Conservation (phyloP, 306 rosid species). For the Castanopsis chinensis region DNA sequence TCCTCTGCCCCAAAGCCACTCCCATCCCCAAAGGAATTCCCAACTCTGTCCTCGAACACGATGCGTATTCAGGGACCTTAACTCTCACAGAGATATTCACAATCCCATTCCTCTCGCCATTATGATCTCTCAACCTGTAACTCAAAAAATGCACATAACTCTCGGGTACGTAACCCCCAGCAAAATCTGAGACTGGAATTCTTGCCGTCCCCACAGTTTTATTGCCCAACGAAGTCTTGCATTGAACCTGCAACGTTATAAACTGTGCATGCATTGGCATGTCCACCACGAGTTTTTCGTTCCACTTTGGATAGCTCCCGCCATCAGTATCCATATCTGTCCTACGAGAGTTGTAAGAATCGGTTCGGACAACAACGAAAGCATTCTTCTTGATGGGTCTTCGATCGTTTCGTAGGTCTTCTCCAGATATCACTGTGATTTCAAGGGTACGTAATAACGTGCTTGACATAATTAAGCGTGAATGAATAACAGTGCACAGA, state of each 20-base stretch:
- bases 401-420: neutral
- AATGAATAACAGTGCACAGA: neutral
- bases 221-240: neutral
- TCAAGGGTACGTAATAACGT: neutral
- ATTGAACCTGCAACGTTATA: neutral
- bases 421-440: slow-evolving; percentile 1
- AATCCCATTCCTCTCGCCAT: neutral
- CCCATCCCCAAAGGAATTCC: neutral
- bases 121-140: neutral
- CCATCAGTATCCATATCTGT: neutral
- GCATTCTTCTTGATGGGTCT: neutral
- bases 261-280: neutral
- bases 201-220: neutral
- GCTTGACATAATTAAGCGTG: neutral
- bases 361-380: neutral
- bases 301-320: neutral
- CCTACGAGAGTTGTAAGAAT: neutral
- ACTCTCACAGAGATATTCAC: neutral
- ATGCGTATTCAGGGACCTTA: neutral
- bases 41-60: neutral
- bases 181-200: neutral
- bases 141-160: neutral
- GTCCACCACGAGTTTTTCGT: neutral
- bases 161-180: neutral
- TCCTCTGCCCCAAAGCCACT: neutral